A percentile compares a stretch with the other conserved stretches of the same genome.
phyloP scores from a whole-genome alignment of 2,329 filamentous ascomycete genomes.

The Exophiala alcalophila region DNA sequence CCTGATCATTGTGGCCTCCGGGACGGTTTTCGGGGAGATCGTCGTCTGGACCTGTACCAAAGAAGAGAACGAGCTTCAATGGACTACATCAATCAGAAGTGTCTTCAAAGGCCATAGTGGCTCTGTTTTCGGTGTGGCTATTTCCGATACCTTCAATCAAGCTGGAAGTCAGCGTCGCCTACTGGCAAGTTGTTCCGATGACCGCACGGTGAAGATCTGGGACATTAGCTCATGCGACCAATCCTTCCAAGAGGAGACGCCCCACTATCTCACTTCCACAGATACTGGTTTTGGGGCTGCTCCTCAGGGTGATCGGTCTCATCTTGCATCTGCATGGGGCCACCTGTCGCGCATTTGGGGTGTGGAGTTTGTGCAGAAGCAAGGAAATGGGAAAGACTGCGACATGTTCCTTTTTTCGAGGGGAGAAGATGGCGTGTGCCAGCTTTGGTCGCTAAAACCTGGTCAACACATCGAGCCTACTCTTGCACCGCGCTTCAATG shows the following conservation, averaged over 20 bases:
- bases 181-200: constrained; percentile 92
- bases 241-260: constrained; percentile 12
- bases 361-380: constrained; percentile 60
- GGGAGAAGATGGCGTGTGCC: constrained; percentile 77
- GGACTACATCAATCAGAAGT: constrained; percentile 48
- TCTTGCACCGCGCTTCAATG: constrained; percentile 49
- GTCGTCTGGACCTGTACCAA: constrained; percentile 74
- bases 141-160: constrained; percentile 58
- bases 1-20: constrained; percentile 73
- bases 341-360: constrained; percentile 90
- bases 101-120: constrained; percentile 75
- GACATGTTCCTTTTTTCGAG: constrained; percentile 66
- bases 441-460: constrained; percentile 62
- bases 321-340: constrained; percentile 69
- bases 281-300: constrained; percentile 63
- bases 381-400: constrained; percentile 25
- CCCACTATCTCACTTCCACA: constrained; percentile 33
- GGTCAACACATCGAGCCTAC: constrained; percentile 6
- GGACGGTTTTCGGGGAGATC: constrained; percentile 93
- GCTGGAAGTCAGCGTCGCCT: constrained; percentile 52
- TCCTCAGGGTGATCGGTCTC: constrained; percentile 32
- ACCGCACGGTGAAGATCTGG: constrained; percentile 86
- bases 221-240: constrained; percentile 63
- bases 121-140: constrained; percentile 84
- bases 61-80: constrained; percentile 21